Conservation (phyloP, 371 early-diverging fungal genomes). For the Homolaphlyctis polyrhiza region DNA sequence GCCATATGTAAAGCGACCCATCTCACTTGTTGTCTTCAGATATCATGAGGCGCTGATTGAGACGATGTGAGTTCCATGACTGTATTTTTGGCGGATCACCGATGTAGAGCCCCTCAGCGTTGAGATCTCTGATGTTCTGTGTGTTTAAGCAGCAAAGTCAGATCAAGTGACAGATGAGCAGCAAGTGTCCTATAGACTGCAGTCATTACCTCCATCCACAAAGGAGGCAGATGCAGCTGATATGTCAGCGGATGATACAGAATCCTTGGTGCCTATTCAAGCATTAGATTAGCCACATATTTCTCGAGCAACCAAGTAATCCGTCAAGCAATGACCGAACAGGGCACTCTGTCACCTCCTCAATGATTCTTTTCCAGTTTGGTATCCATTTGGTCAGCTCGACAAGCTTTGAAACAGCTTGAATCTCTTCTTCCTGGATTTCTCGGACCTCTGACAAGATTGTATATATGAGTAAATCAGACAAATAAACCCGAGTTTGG, state of each 20-base stretch:
- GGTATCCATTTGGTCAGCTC: conserved; percentile 5
- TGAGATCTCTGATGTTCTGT: conserved; percentile 10
- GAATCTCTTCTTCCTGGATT: neutral
- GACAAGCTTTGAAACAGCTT: neutral
- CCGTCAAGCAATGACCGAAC: neutral
- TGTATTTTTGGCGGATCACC: conserved; percentile 17
- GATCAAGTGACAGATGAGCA: too few relatives aligned
- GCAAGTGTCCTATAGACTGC: neutral
- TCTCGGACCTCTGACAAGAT: neutral
- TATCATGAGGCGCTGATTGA: conserved; percentile 16
- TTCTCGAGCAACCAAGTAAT: neutral
- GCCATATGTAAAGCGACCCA: too few relatives aligned
- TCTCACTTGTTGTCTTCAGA: conserved; percentile 17
- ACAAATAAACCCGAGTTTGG: too few relatives aligned
- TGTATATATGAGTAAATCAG: too few relatives aligned
- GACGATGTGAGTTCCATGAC: conserved; percentile 14
- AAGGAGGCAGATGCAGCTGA: neutral
- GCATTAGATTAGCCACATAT: neutral
- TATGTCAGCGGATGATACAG: conserved; percentile 12
- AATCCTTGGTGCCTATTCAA: neutral
- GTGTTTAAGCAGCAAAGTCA: too few relatives aligned
- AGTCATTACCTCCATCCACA: conserved; percentile 13
- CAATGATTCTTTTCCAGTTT: neutral
- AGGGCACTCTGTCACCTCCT: neutral
- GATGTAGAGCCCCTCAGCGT: conserved; percentile 27